Evolutionary conservation across 306 rosid genomes (phyloP).

Genomic region (Argentina anserina): DNA sequence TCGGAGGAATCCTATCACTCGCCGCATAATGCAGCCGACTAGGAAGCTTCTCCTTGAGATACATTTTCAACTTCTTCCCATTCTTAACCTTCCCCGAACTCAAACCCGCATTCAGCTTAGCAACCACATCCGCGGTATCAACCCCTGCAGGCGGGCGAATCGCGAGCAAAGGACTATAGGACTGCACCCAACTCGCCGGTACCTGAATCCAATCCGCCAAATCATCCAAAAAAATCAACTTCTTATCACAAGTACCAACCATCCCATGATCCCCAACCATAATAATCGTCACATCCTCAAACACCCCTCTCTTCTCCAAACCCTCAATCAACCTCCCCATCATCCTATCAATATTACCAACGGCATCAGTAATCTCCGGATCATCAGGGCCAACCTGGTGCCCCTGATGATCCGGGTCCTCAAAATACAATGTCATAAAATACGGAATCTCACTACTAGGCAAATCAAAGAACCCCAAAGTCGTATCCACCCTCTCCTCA

Average conservation of each 20-base stretch:
- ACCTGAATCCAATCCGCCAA: conserved; percentile 70
- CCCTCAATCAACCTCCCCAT: conserved; percentile 83
- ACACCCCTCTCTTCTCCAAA: conserved; percentile 70
- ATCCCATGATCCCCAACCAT: conserved; percentile 98
- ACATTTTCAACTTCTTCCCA: conserved; percentile 65
- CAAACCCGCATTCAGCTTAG: conserved; percentile 76
- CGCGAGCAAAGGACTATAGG: conserved; percentile 62
- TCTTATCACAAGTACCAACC: conserved; percentile 97
- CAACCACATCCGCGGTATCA: conserved; percentile 42
- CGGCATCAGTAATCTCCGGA: conserved; percentile 77
- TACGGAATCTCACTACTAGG: conserved; percentile 63
- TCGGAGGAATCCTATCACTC: conserved; percentile 68
- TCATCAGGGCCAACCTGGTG: conserved; percentile 89
- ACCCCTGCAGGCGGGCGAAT: conserved; percentile 60
- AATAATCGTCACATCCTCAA: conserved; percentile 78
- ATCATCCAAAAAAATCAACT: conserved; percentile 68
- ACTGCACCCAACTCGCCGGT: conserved; percentile 58
- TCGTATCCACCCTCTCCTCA: conserved; percentile 71
- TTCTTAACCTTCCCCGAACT: conserved; percentile 74
- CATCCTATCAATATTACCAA: conserved; percentile 69
- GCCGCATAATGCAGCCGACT: conserved; percentile 66
- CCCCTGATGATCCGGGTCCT: conserved; percentile 98
- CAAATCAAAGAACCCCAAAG: conserved; percentile 63
- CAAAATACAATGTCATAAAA: conserved; percentile 92
- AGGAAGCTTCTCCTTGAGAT: conserved; percentile 83